Conservation (phyloP, 2,329 filamentous ascomycete genomes). For the Pseudogymnoascus sp. region DNA sequence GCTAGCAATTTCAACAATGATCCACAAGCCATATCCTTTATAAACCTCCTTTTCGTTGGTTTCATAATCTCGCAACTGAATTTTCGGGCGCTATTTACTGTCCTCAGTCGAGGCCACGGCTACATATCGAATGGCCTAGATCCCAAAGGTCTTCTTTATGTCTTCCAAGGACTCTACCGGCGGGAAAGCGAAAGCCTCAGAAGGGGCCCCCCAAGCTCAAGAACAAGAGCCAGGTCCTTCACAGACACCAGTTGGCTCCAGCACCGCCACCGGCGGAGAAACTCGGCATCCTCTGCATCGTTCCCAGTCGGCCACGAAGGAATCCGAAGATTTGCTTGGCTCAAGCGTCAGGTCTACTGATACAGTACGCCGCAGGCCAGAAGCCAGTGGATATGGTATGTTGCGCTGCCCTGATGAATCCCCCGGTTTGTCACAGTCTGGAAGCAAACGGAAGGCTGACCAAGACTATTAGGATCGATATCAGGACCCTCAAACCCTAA, state of each 20-base stretch:
- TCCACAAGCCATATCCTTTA: neutral
- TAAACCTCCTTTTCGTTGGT: slow-evolving; percentile 1
- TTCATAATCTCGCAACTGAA: neutral
- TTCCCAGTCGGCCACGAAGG: slow-evolving; percentile 21
- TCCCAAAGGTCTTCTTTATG: neutral
- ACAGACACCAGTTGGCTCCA: slow-evolving; percentile 21
- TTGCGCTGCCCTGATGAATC: neutral
- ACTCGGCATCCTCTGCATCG: slow-evolving; percentile 33
- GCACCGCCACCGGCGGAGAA: slow-evolving; percentile 40
- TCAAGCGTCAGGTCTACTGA: slow-evolving; percentile 52
- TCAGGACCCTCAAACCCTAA: neutral
- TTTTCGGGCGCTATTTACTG: neutral
- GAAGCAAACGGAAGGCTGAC: neutral
- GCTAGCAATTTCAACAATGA: slow-evolving; percentile 3
- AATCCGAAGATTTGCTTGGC: slow-evolving; percentile 37
- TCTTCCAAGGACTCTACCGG: neutral
- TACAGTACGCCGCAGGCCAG: slow-evolving; percentile 49
- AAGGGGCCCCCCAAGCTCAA: slow-evolving; percentile 7
- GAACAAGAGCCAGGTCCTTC: slow-evolving; percentile 12
- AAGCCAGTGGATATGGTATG: slow-evolving; percentile 45
- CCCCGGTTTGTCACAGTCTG: neutral
- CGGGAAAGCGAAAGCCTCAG: neutral
- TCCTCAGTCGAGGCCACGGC: neutral
- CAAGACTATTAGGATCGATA: slow-evolving; percentile 9
- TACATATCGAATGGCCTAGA: neutral